Conservation (phyloP, 129 eudicot species). For the Logfia minima region DNA sequence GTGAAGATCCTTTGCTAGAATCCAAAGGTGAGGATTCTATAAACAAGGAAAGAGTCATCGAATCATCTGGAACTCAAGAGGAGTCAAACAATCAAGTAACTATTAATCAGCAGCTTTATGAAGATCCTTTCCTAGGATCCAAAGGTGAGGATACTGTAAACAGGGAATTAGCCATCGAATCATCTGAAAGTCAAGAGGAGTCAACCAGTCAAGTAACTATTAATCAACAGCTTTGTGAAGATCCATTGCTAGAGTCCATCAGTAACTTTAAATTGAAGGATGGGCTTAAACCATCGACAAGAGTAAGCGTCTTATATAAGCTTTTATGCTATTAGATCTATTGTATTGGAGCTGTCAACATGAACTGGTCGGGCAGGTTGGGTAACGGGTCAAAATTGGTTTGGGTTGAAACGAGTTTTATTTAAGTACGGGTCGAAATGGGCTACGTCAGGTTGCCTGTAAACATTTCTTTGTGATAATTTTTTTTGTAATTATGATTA, state of each 20-base stretch:
- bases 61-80: slow-evolving; percentile 27
- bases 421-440: not conserved
- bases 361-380: not conserved
- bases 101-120: not conserved
- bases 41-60: not conserved
- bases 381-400: not conserved
- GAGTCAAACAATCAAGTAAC: slow-evolving; percentile 27
- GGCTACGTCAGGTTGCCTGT: not conserved
- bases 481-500: no score
- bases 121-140: no score
- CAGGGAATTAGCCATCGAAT: slow-evolving; percentile 5
- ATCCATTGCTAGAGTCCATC: slow-evolving; percentile 11
- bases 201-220: slow-evolving; percentile 25
- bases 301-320: slow-evolving; percentile 36
- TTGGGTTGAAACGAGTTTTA: not conserved
- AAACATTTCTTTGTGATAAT: no score
- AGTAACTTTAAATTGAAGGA: slow-evolving; percentile 13
- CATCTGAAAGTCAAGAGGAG: slow-evolving; percentile 26
- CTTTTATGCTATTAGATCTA: slow-evolving; percentile 11
- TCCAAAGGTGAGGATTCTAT: no score
- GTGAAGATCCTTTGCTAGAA: no score
- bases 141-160: no score
- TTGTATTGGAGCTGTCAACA: not conserved
- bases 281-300: slow-evolving; percentile 18
- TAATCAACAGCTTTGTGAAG: slow-evolving; percentile 9